phyloP scores from a whole-genome alignment of 2,329 filamentous ascomycete genomes.

The Truncatella angustata region DNA sequence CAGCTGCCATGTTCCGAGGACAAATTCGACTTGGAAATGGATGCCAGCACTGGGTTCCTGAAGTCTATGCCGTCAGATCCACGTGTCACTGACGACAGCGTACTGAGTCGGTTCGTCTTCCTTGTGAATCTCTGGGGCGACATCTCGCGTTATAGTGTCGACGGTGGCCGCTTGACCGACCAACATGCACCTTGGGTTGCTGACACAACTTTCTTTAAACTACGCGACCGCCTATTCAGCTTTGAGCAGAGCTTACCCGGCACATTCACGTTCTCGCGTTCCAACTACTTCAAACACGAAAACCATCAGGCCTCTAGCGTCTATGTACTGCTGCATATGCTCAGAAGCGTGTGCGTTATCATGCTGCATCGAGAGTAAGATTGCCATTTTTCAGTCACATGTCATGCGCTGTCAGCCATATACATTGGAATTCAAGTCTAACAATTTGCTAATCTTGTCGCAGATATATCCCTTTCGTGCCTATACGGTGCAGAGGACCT shows the following conservation, averaged over 20 bases:
- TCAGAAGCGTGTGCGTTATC: conserved; percentile 64
- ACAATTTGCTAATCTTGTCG: not conserved
- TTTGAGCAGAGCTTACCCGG: conserved; percentile 55
- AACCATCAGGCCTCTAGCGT: conserved; percentile 60
- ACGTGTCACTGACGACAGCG: conserved; percentile 39
- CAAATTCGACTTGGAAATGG: conserved; percentile 60
- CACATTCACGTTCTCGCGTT: conserved; percentile 55
- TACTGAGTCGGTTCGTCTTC: conserved; percentile 52
- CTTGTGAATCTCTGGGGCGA: conserved; percentile 60
- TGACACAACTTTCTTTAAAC: conserved; percentile 50
- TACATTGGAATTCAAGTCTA: not conserved
- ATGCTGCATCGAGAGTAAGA: conserved; percentile 63
- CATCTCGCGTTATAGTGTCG: conserved; percentile 55
- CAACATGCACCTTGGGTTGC: conserved; percentile 57
- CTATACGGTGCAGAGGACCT: conserved; percentile 49
- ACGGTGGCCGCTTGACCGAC: conserved; percentile 50
- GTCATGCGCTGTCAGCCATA: too few species aligned
- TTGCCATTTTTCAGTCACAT: not conserved
- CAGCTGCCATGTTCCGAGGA: conserved; percentile 68
- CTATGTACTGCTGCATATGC: conserved; percentile 66
- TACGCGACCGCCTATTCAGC: conserved; percentile 48
- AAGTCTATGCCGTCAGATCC: conserved; percentile 15
- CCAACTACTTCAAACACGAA: conserved; percentile 66
- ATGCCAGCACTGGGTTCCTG: conserved; percentile 53
- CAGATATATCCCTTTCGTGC: conserved; percentile 59